Base-by-base conservation (phyloP, 2,329 filamentous ascomycete species). In the Diplodia scrobiculata region DNA sequence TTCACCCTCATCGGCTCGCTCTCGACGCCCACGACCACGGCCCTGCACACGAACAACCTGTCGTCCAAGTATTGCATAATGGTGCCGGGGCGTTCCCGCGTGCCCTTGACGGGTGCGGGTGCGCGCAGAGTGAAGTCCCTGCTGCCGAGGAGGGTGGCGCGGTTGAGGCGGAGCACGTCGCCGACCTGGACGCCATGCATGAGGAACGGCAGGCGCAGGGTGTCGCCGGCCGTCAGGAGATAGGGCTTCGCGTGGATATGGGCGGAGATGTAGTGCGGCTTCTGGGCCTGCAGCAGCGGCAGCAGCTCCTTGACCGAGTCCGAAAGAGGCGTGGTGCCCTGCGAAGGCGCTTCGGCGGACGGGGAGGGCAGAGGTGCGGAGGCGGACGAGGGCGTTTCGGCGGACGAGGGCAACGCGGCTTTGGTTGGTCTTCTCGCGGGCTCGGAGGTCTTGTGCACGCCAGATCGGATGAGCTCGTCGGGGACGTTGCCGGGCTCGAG, bases 71-170 rank as follows among this genome's bases (percentile, higher is more conserved):
- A 94, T 41, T 79, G 78, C 45, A 79, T 76, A 54, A 80, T 77
- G 41, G 53, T 41, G 69, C 76, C 73, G 13, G 68, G 68, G 45
- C 70, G 70, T 60, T 77, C 76, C 17, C 70, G 68, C 29, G 69
- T 74, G 13, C 73, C 75, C 68, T 72, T 76, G 64, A 72, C 59
- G 5, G 72, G 32, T 65, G 74, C 76, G 0, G 75, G 71, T 0
- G 82, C 80, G 77, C 92, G 91, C 69, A 98, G 83, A 5, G 94
- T 97, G 79, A 91, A 96, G 77, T 98, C 94, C 69, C 95, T 85
- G 71, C 89, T 94, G 32, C 95, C 95, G 52, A 99, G 80, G 64
- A 89, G 83, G 48, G 87, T 89, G 27, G 92, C 95, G 66, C 92
- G 89, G 80, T 97, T 94, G 67, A 99, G 84, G 6, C 93, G 90